phyloP scores from a whole-genome alignment of 208 protist genomes.

The Trypanosoma boissoni region DNA sequence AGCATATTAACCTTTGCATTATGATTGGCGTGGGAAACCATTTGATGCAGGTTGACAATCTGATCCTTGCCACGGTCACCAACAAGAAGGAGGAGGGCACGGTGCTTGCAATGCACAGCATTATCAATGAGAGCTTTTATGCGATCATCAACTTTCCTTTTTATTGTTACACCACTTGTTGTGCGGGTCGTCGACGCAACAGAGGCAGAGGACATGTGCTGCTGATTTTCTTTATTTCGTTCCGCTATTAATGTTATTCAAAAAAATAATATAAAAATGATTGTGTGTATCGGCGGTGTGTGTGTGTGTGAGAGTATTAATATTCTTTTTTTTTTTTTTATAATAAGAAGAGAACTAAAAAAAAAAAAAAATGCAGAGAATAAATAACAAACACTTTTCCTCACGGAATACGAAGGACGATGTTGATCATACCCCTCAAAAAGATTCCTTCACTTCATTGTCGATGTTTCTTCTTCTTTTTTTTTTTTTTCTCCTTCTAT shows the following conservation, averaged over 20 bases:
- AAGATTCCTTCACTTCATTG: too few relatives aligned
- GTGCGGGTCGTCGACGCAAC: constrained; percentile 34
- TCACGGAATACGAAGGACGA: neutral
- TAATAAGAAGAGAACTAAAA: constrained; percentile 11
- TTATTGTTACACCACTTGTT: constrained; percentile 39
- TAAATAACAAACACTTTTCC: neutral
- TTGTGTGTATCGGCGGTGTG: too few relatives aligned
- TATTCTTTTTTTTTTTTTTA: too few relatives aligned
- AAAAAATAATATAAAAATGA: too few relatives aligned
- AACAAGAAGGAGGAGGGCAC: constrained; percentile 98
- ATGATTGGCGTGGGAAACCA: constrained; percentile 97
- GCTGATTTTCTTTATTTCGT: constrained; percentile 11
- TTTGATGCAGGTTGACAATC: constrained; percentile 98
- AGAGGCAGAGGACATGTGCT: constrained; percentile 28
- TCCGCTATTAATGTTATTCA: too few relatives aligned
- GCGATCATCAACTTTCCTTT: constrained; percentile 94
- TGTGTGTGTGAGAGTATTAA: too few relatives aligned
- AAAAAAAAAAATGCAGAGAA: constrained; percentile 5
- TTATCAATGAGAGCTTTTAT: constrained; percentile 97
- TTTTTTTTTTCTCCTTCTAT: neutral
- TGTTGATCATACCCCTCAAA: too few relatives aligned
- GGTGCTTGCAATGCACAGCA: constrained; percentile 93
- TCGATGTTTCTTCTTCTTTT: neutral
- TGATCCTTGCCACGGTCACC: constrained; percentile 97
- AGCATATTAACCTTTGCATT: constrained; percentile 96